phyloP scores from a whole-genome alignment of 1,284 basidiomycete genomes.

The Trametes sp. region DNA sequence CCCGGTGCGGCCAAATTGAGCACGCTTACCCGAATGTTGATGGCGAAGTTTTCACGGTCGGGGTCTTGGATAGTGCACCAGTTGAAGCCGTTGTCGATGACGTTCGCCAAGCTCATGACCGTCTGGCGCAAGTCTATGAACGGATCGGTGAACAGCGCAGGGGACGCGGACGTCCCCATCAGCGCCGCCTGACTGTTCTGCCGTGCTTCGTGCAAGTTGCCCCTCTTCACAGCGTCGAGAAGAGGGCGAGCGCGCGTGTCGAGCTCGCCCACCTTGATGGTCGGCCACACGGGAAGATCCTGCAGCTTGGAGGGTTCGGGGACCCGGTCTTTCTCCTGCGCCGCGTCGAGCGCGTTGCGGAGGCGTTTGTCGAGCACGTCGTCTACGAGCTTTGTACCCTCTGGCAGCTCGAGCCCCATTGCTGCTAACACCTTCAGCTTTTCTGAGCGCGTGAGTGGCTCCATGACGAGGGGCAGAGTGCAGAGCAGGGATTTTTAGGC shows the following conservation, averaged over 20 bases:
- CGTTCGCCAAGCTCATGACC: conserved; percentile 41
- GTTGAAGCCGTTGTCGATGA: conserved; percentile 36
- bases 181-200: conserved; percentile 1
- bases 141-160: conserved; percentile 37
- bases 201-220: conserved; percentile 27
- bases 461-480: conserved; percentile 5
- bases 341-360: conserved; percentile 36
- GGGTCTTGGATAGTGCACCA: conserved; percentile 41
- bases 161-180: background rate
- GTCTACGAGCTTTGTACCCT: conserved; percentile 37
- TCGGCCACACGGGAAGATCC: conserved; percentile 29
- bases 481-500: background rate
- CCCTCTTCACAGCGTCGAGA: conserved; percentile 18
- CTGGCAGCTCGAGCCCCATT: conserved; percentile 40
- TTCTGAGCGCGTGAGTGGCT: conserved; percentile 26
- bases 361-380: conserved; percentile 40
- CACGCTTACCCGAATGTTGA: conserved; percentile 40
- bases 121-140: conserved; percentile 48
- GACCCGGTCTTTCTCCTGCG: conserved; percentile 29
- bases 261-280: conserved; percentile 11
- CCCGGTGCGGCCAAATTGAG: too few species aligned
- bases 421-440: conserved; percentile 21
- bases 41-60: conserved; percentile 33
- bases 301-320: conserved; percentile 24
- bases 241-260: conserved; percentile 28